Evolutionary conservation across 331 rosid species (phyloP).

Genomic region (Arachis monticola): DNA sequence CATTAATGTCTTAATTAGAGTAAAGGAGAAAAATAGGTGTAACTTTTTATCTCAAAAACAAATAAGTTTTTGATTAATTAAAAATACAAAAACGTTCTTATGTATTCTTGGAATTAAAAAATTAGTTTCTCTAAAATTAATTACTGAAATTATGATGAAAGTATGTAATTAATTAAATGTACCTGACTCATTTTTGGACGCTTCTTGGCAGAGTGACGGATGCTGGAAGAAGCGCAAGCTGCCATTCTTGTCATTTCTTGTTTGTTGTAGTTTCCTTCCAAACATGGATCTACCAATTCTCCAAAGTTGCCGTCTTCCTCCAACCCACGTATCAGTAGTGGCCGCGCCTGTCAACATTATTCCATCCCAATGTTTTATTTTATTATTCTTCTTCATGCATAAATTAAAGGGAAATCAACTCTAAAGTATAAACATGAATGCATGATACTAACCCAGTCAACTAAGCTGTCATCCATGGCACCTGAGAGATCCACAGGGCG

Average conservation of each 20-base stretch:
- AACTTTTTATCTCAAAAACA: too few relatives aligned
- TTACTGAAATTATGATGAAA: background rate
- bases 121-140: background rate
- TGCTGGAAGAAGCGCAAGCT: constrained; percentile 74
- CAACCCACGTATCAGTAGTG: constrained; percentile 53
- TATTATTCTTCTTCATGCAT: too few relatives aligned
- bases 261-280: constrained; percentile 60
- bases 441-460: constrained; percentile 74
- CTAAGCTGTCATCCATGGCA: constrained; percentile 76
- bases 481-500: constrained; percentile 62
- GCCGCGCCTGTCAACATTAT: constrained; percentile 74
- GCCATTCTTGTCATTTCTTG: constrained; percentile 76
- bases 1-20: too few relatives aligned
- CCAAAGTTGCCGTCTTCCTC: constrained; percentile 56
- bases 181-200: constrained; percentile 92
- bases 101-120: background rate
- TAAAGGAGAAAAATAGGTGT: too few relatives aligned
- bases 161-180: too few relatives aligned
- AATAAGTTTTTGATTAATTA: too few relatives aligned
- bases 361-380: background rate
- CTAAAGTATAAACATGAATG: background rate
- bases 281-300: constrained; percentile 60
- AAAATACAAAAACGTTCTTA: too few relatives aligned
- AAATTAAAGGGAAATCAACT: too few relatives aligned
- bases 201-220: constrained; percentile 74